A percentile compares a stretch with the other conserved stretches of the same genome.
These are phyloP conservation scores for Naganishia cerealis DNA, from an alignment of 1,284 basidiomycete genomes.

Conservation along the genomic window DNA sequence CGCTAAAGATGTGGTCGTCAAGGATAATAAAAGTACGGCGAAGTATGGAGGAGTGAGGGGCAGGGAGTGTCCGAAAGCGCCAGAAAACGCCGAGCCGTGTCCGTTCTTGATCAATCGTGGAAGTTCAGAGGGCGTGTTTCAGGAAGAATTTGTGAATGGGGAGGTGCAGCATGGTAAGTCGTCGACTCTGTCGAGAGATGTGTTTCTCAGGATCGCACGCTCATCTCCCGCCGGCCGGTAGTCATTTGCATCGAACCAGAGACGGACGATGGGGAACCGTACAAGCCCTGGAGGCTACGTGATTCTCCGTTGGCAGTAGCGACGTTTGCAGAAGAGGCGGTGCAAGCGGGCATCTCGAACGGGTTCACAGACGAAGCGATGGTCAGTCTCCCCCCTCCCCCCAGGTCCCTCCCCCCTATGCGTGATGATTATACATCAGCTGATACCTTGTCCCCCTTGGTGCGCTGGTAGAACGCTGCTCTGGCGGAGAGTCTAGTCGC, in stretches of 20 bases:
- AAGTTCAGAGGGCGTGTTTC: slow-evolving; percentile 48
- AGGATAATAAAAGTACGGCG: slow-evolving; percentile 45
- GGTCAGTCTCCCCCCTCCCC: background rate
- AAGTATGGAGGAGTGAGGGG: slow-evolving; percentile 49
- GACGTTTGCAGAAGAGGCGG: slow-evolving; percentile 36
- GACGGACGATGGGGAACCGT: slow-evolving; percentile 44
- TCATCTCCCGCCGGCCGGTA: background rate
- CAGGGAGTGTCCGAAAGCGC: slow-evolving; percentile 49
- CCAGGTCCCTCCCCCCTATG: too few species aligned
- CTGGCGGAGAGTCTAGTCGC: slow-evolving; percentile 51
- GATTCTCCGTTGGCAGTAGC: slow-evolving; percentile 50
- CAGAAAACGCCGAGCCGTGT: slow-evolving; percentile 49
- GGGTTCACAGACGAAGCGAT: slow-evolving; percentile 13
- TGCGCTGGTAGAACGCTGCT: slow-evolving; percentile 41
- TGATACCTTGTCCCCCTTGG: background rate
- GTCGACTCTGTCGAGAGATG: background rate
- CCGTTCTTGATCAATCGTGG: slow-evolving; percentile 53
- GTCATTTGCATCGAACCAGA: slow-evolving; percentile 54
- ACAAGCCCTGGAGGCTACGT: slow-evolving; percentile 50
- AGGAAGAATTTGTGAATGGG: slow-evolving; percentile 54
- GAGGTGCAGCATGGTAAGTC: slow-evolving; percentile 55
- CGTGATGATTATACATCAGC: background rate
- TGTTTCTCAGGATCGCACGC: too few species aligned
- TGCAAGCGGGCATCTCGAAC: slow-evolving; percentile 26
- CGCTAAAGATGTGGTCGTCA: slow-evolving; percentile 49